These are phyloP conservation scores for Aquilaria agallochum DNA, from an alignment of 441 rosid species.

Conservation along the genomic window DNA sequence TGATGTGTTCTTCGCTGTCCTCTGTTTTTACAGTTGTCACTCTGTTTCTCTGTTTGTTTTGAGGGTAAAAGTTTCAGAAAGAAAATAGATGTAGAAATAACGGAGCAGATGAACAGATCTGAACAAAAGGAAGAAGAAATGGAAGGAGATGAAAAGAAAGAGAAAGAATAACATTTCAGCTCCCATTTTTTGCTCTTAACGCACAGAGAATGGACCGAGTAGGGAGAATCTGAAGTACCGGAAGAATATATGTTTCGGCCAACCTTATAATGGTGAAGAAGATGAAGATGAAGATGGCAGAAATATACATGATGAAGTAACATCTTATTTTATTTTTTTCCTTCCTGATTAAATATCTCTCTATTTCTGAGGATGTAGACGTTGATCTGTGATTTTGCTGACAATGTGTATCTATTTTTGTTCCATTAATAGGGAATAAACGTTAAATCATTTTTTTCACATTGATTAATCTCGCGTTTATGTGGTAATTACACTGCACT, in stretches of 20 bases:
- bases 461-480: slow-evolving; percentile 1
- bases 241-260: too few relatives aligned
- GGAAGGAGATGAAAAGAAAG: neutral
- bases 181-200: neutral
- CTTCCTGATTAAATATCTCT: slow-evolving; percentile 4
- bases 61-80: slow-evolving; percentile 12
- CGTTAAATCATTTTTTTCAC: slow-evolving; percentile 13
- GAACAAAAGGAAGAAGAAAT: neutral
- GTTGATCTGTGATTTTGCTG: slow-evolving; percentile 26
- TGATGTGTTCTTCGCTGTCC: slow-evolving; percentile 11
- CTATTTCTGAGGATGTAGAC: neutral
- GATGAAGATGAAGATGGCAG: neutral
- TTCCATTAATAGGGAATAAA: slow-evolving; percentile 19
- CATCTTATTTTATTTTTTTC: slow-evolving; percentile 7
- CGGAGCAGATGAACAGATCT: slow-evolving; percentile 52
- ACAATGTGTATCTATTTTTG: slow-evolving; percentile 32
- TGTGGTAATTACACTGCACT: neutral
- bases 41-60: slow-evolving; percentile 25
- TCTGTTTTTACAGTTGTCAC: slow-evolving; percentile 7
- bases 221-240: neutral
- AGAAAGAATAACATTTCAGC: neutral
- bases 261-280: neutral
- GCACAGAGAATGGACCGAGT: neutral
- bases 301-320: slow-evolving; percentile 13
- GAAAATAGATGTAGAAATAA: slow-evolving; percentile 25